Percentiles rank a stretch among this genome's conserved stretches.
Evolutionary conservation across 179 eudicot genomes (phyloP).

Genomic region (Gypsophila paniculata): DNA sequence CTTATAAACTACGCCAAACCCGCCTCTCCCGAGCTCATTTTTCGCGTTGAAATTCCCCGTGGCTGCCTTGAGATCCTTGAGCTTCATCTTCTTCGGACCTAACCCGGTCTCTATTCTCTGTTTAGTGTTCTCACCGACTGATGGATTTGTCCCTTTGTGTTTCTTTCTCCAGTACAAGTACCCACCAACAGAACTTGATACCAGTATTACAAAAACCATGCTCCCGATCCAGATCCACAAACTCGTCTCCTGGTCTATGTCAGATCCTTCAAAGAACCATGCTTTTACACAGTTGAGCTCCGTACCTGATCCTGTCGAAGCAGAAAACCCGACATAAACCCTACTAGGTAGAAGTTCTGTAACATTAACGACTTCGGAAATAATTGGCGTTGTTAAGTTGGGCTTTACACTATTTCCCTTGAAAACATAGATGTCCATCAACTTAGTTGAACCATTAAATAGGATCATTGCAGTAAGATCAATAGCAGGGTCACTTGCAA

Average conservation of each 20-base stretch:
- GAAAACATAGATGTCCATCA: slow-evolving; percentile 26
- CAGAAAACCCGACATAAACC: slow-evolving; percentile 37
- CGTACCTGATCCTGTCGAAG: slow-evolving; percentile 30
- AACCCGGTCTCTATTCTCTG: slow-evolving; percentile 23
- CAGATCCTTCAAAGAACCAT: slow-evolving; percentile 30
- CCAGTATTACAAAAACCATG: not conserved
- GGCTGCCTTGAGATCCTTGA: slow-evolving; percentile 35
- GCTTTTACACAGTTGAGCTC: slow-evolving; percentile 32
- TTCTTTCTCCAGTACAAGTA: slow-evolving; percentile 23
- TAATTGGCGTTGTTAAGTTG: slow-evolving; percentile 1
- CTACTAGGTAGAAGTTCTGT: slow-evolving; percentile 16
- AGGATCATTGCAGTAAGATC: slow-evolving; percentile 27
- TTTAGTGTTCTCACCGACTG: slow-evolving; percentile 11
- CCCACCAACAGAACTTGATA: slow-evolving; percentile 11
- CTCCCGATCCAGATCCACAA: slow-evolving; percentile 19
- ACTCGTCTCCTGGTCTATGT: not conserved
- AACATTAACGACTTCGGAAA: slow-evolving; percentile 29
- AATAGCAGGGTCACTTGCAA: slow-evolving; percentile 13
- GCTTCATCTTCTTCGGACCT: slow-evolving; percentile 32
- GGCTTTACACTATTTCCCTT: slow-evolving; percentile 1
- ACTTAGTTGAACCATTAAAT: slow-evolving; percentile 26
- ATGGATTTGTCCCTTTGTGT: not conserved
- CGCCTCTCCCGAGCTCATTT: slow-evolving; percentile 50
- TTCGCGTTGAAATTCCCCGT: slow-evolving; percentile 30
- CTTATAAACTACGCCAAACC: slow-evolving; percentile 49